phyloP scores from a whole-genome alignment of 257 asterid species.

The Penstemon davidsonii region DNA sequence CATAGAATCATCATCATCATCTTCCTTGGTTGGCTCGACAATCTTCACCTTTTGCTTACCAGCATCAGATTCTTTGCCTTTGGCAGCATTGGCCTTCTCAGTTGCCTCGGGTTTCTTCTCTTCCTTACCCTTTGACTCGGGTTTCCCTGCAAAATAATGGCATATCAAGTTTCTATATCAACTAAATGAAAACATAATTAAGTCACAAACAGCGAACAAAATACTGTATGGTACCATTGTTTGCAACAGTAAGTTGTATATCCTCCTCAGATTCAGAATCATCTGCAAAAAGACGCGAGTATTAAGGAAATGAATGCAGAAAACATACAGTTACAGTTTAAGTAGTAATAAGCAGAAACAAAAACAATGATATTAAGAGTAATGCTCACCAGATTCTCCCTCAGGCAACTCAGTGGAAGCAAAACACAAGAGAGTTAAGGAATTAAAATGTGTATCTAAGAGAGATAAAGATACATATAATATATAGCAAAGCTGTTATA shows the following conservation, averaged over 20 bases:
- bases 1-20: constrained; percentile 44
- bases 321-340: background rate
- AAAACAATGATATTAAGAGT: background rate
- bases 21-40: constrained; percentile 51
- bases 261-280: constrained; percentile 62
- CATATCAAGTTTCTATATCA: background rate
- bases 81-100: constrained; percentile 40
- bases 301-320: background rate
- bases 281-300: constrained; percentile 38
- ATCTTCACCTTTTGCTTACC: constrained; percentile 73
- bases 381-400: constrained; percentile 43
- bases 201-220: background rate
- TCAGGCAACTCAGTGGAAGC: constrained; percentile 38
- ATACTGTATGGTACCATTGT: constrained; percentile 43
- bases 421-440: constrained; percentile 49
- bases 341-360: background rate
- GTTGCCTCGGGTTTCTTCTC: constrained; percentile 16
- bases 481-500: background rate
- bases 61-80: constrained; percentile 47
- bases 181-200: background rate
- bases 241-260: constrained; percentile 37
- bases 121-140: constrained; percentile 25
- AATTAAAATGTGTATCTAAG: constrained; percentile 4
- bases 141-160: constrained; percentile 36
- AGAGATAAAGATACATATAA: background rate